Evolutionary conservation across 441 rosid species (phyloP), one percentile per base, ranked within the genome.

Genomic region (Eruca vesicaria): DNA sequence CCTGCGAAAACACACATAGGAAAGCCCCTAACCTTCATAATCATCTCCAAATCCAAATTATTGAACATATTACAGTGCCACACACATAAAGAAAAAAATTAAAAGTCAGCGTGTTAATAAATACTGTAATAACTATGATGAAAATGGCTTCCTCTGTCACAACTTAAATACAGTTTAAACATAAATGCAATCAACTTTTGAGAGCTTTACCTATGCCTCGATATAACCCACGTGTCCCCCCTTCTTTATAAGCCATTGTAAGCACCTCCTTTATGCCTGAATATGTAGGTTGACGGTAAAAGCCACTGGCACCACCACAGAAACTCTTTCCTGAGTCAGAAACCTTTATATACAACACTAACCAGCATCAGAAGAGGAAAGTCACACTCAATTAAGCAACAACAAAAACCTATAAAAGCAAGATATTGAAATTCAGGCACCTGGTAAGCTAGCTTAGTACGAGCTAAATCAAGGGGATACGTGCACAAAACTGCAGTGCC

Each of bases 401-500:
- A 78, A 16, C 18, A 67, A 67, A 21, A 38, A 7, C 55, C 15
- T 23, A 52, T 35, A 7, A 18, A 19, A 66, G 50, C 9, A 12
- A 19, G 58, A 16, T 28, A 50, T 58, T 26, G 18, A 19, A 63
- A 69, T 52, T 21, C 18, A 78, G 74, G 69, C 74, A 90, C 99
- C 92, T 95, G 99, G 83, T 95, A 95, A 60, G 99, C 98, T 73
- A 95, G 93, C 78, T 91, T 95, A 57, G 99, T 89, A 38, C 98
- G 97, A 82, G 99, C 97, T 80, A 95, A 82, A 84, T 95, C 98
- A 61, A 95, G 83, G 61, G 99, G 99, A 48, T 95, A 95, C 12
- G 96, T 93, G 86, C 97, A 95, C 71, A 95, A 80, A 26, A 93
- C 99, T 52, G 99, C 98, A 35, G 98, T 95, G 79, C 99, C 99